These are phyloP conservation scores for Arabis alpina DNA, from an alignment of 345 rosid species.

Conservation along the genomic window DNA sequence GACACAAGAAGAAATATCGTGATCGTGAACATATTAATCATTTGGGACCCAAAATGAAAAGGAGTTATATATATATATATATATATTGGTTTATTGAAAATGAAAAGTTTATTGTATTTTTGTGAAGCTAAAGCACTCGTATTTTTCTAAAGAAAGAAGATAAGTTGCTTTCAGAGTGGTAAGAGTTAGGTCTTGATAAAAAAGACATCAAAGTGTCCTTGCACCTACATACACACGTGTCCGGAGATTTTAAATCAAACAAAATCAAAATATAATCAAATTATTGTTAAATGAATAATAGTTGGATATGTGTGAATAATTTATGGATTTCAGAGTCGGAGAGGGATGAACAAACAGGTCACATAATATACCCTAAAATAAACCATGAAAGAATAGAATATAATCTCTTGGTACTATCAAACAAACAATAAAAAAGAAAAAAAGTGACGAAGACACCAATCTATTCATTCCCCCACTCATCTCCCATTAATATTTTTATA, in stretches of 20 bases:
- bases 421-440: conserved; percentile 25
- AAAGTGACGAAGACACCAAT: conserved; percentile 38
- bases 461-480: conserved; percentile 45
- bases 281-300: neutral
- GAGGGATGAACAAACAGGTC: conserved; percentile 42
- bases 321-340: conserved; percentile 16
- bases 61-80: conserved; percentile 7
- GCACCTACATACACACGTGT: conserved; percentile 38
- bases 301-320: conserved; percentile 30
- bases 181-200: conserved; percentile 40
- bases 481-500: conserved; percentile 26
- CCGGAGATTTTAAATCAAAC: conserved; percentile 5
- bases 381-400: conserved; percentile 32
- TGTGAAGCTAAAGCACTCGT: conserved; percentile 38
- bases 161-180: conserved; percentile 43
- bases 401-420: conserved; percentile 40
- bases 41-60: conserved; percentile 40
- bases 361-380: conserved; percentile 36
- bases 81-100: conserved; percentile 22
- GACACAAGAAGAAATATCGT: conserved; percentile 28
- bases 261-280: conserved; percentile 13
- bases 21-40: conserved; percentile 38
- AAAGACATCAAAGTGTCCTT: conserved; percentile 18
- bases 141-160: conserved; percentile 28
- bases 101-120: conserved; percentile 19